Percentiles rank a stretch among this genome's conserved stretches.
Conservation (phyloP, 208 protist species). For the Trypanosomatidae sp. region DNA sequence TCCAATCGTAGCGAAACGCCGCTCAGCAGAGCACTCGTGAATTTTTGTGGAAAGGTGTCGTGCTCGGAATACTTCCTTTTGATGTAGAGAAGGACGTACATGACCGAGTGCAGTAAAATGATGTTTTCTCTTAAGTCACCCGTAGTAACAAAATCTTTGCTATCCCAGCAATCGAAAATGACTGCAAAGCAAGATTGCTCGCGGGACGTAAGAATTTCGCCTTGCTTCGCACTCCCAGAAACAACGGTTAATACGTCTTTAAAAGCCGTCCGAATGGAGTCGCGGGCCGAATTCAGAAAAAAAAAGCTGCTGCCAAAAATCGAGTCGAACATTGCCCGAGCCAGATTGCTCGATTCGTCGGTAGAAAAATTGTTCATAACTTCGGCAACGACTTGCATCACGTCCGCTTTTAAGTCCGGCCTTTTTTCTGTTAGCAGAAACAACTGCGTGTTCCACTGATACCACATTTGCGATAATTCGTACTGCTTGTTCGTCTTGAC, state of each 20-base stretch:
- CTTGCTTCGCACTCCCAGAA: neutral
- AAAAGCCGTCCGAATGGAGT: conserved; percentile 4
- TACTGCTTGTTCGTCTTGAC: neutral
- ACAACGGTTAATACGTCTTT: conserved; percentile 11
- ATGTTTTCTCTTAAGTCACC: conserved; percentile 37
- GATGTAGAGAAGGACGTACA: conserved; percentile 55
- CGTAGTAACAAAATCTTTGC: conserved; percentile 35
- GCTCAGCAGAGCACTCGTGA: conserved; percentile 37
- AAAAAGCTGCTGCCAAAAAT: too few relatives aligned
- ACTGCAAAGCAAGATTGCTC: conserved; percentile 12
- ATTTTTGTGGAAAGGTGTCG: conserved; percentile 22
- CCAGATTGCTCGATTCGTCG: neutral
- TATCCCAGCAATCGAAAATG: conserved; percentile 34
- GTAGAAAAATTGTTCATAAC: conserved; percentile 4
- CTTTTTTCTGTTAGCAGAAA: conserved; percentile 11
- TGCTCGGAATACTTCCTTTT: conserved; percentile 4
- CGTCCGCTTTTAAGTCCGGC: conserved; percentile 2
- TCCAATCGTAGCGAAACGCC: conserved; percentile 52
- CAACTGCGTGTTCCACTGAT: conserved; percentile 16
- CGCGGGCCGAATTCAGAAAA: too few relatives aligned
- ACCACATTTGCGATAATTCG: conserved; percentile 13
- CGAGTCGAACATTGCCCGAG: conserved; percentile 10
- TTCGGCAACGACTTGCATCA: neutral
- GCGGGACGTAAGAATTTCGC: neutral
- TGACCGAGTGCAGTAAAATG: conserved; percentile 42